phyloP scores from a whole-genome alignment of 305 asterid species.

The Fraxinus ornus region DNA sequence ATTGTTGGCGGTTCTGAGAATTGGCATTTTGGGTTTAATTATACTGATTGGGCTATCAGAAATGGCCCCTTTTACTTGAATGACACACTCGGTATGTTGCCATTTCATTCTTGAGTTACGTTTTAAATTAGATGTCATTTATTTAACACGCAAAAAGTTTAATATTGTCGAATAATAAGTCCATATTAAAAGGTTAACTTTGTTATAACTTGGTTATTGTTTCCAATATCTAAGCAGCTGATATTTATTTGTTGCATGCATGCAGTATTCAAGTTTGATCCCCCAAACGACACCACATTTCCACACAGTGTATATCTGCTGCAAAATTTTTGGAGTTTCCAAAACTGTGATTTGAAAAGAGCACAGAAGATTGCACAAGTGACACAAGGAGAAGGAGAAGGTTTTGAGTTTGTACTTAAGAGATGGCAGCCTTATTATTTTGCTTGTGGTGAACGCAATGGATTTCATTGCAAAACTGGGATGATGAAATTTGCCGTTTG shows the following conservation, averaged over 20 bases:
- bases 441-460: slow-evolving; percentile 61
- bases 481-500: slow-evolving; percentile 60
- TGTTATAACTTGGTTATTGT: no score
- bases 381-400: slow-evolving; percentile 46
- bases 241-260: neutral
- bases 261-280: slow-evolving; percentile 65
- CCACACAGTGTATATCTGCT: slow-evolving; percentile 61
- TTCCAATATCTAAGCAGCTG: neutral
- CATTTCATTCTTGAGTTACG: neutral
- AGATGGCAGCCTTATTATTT: slow-evolving; percentile 62
- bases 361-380: slow-evolving; percentile 49
- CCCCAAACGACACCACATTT: slow-evolving; percentile 51
- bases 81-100: slow-evolving; percentile 50
- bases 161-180: neutral
- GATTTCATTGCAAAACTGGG: slow-evolving; percentile 59
- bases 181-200: neutral
- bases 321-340: slow-evolving; percentile 51
- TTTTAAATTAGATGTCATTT: neutral
- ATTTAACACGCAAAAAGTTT: neutral
- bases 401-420: slow-evolving; percentile 58
- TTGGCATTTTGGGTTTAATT: slow-evolving; percentile 68
- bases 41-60: slow-evolving; percentile 60
- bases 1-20: slow-evolving; percentile 54
- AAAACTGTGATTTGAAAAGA: slow-evolving; percentile 49
- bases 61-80: slow-evolving; percentile 57